Conservation (phyloP, 176 grass and related monocot genomes). For the Elymus sibiricus region DNA sequence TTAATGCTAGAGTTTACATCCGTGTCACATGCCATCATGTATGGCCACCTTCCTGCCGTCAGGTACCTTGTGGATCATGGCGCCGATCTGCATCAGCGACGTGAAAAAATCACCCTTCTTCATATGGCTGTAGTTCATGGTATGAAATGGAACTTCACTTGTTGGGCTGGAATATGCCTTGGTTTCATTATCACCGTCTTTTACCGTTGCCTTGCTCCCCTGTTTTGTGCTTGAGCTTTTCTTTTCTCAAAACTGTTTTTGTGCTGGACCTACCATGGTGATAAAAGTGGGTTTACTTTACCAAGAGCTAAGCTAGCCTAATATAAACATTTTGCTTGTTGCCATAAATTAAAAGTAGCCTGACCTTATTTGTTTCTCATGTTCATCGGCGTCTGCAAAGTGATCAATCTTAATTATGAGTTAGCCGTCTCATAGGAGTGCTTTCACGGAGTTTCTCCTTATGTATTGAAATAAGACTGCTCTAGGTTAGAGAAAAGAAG, state of each 20-base stretch:
- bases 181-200: neutral
- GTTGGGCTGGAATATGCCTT: neutral
- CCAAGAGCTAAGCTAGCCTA: neutral
- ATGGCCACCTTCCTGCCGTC: constrained; percentile 12
- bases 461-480: no score
- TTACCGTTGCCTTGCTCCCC: neutral
- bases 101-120: neutral
- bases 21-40: neutral
- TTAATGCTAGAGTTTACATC: neutral
- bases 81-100: constrained; percentile 1
- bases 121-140: neutral
- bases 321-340: neutral
- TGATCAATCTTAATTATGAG: neutral
- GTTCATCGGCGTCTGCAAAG: neutral
- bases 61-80: constrained; percentile 29
- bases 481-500: no score
- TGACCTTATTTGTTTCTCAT: neutral
- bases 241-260: neutral
- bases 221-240: neutral
- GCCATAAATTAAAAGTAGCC: neutral
- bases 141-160: neutral
- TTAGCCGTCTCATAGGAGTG: no score
- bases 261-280: neutral
- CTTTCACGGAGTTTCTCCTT: no score
- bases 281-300: neutral